phyloP scores from a whole-genome alignment of 495 filamentous ascomycete species.

The Xylona heveae region DNA sequence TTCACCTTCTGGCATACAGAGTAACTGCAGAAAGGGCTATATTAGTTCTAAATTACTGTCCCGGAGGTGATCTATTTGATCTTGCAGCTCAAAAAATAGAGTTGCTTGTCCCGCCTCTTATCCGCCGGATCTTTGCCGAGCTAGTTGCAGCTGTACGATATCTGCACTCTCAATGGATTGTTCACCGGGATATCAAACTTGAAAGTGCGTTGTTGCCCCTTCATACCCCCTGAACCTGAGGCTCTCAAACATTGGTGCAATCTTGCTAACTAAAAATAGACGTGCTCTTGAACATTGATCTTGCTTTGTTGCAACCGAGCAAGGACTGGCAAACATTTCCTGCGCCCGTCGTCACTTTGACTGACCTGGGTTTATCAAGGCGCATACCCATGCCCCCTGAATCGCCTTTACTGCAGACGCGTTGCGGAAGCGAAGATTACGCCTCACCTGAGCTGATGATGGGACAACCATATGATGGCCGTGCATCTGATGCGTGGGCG shows the following conservation, averaged over 20 bases:
- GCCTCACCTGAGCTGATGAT: conserved; percentile 91
- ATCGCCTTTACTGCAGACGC: conserved; percentile 53
- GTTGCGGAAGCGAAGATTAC: conserved; percentile 93
- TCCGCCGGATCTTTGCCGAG: conserved; percentile 79
- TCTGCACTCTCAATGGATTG: conserved; percentile 66
- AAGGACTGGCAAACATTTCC: conserved; percentile 51
- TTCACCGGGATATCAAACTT: conserved; percentile 93
- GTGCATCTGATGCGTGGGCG: conserved; percentile 83
- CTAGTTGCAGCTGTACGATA: conserved; percentile 68
- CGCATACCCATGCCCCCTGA: conserved; percentile 52
- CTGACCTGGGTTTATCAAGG: conserved; percentile 79
- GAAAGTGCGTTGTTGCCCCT: conserved; percentile 46
- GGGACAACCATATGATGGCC: conserved; percentile 86
- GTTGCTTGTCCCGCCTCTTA: conserved; percentile 40
- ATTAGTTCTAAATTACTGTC: conserved; percentile 75
- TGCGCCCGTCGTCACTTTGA: conserved; percentile 66
- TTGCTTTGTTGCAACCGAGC: conserved; percentile 23
- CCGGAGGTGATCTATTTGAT: conserved; percentile 89
- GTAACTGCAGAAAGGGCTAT: conserved; percentile 14
- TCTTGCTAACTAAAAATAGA: conserved; percentile 27
- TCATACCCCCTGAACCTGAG: conserved; percentile 3
- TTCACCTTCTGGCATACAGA: conserved; percentile 49
- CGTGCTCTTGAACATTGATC: conserved; percentile 68
- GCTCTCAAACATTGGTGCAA: background rate
- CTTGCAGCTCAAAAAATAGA: conserved; percentile 48